These are phyloP conservation scores for Leccinum angustisporum DNA, from an alignment of 1,284 basidiomycete genomes.

Conservation along the genomic window DNA sequence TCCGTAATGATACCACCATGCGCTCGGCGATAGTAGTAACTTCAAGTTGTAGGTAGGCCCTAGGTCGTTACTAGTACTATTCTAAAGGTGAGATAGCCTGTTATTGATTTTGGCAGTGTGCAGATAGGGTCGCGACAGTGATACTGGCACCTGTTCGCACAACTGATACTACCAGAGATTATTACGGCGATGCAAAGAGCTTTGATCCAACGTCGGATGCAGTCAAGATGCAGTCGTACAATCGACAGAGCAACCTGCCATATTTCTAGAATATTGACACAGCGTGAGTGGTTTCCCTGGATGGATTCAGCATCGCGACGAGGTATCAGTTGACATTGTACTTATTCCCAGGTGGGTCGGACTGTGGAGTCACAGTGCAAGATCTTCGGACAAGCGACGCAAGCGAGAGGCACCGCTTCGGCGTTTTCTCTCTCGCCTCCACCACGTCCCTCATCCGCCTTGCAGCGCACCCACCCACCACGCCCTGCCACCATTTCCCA, in stretches of 20 bases:
- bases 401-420: no score
- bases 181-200: background rate
- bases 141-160: background rate
- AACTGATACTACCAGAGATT: background rate
- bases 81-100: no score
- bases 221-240: background rate
- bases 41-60: no score
- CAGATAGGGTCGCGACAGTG: no score
- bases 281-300: conserved; percentile 10
- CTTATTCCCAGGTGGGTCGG: background rate
- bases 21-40: background rate
- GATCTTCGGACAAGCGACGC: no score
- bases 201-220: background rate
- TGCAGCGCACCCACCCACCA: no score
- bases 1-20: background rate
- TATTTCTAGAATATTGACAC: background rate
- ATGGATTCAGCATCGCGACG: conserved; percentile 9
- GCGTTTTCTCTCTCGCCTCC: no score
- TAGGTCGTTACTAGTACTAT: no score
- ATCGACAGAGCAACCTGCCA: background rate
- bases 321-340: background rate
- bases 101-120: no score
- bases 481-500: no score
- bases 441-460: no score
- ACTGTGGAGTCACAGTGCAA: no score